Percentiles rank a stretch among this genome's conserved stretches.
Conservation (phyloP, 371 early-diverging fungal genomes). For the Smittium mucronatum region DNA sequence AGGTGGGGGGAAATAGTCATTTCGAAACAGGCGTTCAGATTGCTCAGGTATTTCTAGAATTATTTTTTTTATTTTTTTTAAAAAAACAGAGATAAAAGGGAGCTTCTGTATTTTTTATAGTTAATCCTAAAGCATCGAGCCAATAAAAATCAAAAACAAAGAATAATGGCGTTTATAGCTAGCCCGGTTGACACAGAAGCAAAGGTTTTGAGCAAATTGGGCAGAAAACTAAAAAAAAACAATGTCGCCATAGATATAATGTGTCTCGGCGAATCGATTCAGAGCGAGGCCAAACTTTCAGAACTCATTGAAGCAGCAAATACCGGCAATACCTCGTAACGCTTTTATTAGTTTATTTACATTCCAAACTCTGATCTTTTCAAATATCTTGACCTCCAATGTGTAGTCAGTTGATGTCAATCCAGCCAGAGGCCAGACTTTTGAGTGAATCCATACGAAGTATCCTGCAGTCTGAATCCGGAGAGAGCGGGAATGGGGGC, state of each 20-base stretch:
- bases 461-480: conserved; percentile 74
- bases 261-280: conserved; percentile 90
- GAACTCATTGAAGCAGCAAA: conserved; percentile 84
- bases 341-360: conserved; percentile 6
- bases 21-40: conserved; percentile 84
- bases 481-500: conserved; percentile 46
- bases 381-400: neutral
- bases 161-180: conserved; percentile 90
- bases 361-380: too few relatives aligned
- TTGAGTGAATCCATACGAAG: conserved; percentile 77
- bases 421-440: conserved; percentile 91
- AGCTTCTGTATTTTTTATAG: conserved; percentile 34
- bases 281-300: conserved; percentile 78
- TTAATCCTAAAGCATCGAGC: conserved; percentile 92
- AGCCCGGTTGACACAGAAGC: conserved; percentile 74
- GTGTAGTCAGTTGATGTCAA: conserved; percentile 47
- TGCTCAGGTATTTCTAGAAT: conserved; percentile 61
- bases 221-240: conserved; percentile 95
- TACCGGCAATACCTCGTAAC: conserved; percentile 78
- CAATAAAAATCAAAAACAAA: conserved; percentile 88
- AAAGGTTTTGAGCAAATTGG: conserved; percentile 72
- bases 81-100: too few relatives aligned
- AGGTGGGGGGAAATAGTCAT: conserved; percentile 55
- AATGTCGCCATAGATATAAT: conserved; percentile 90
- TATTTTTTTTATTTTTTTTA: conserved; percentile 10